Base-by-base conservation (phyloP, 2,329 filamentous ascomycete species). In the Alternaria metachromatica region DNA sequence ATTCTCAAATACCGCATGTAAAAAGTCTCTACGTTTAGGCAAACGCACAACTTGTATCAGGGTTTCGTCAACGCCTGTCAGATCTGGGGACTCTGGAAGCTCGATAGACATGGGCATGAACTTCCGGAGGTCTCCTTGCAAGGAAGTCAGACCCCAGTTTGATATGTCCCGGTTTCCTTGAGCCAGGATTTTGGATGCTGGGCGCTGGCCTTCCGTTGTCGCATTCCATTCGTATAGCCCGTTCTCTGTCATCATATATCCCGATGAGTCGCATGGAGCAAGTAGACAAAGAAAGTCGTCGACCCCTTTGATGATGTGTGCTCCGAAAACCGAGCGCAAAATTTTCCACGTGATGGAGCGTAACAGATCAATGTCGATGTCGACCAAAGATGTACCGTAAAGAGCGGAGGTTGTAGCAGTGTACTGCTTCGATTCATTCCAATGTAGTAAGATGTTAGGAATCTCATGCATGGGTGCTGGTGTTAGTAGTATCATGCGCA, bases 21-120 rank as follows among this genome's bases (percentile, higher is more conserved):
- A 82, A 53, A 90, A 88, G 70, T 92, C 89, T 4, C 82, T 80
- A 46, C 88, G 83, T 59, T 83, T 86, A 0, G 88, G 85, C 76
- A 87, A 87, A 45, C 71, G 62, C 8, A 68, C 63, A 9, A 65
- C 68, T 48, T 73, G 63, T 13, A 79, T 58, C 7, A 43, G 57
- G 26, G 54, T 21, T 13, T 56, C 45, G 18, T 58, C 18, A 6
- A 37, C 6, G 13, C 15, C 30, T 18, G 18, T n/a, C 10, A 44
- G 20, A 11, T 9, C 43, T 33, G 48, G 25, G 13, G 25, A 21
- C 20, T 41, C 10, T 21, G 28, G 26, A 20, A 20, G 5, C 3
- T 10, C 23, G 13, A 50, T 15, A 6, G 57, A 18, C 13, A 65
- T 59, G 5, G 65, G 58, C 8, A 77, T 69, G 45, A 69, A 78